Evolutionary conservation across 2,329 filamentous ascomycete species (phyloP), one percentile per base, ranked within the genome.

Genomic region (Aspergillus sp.): DNA sequence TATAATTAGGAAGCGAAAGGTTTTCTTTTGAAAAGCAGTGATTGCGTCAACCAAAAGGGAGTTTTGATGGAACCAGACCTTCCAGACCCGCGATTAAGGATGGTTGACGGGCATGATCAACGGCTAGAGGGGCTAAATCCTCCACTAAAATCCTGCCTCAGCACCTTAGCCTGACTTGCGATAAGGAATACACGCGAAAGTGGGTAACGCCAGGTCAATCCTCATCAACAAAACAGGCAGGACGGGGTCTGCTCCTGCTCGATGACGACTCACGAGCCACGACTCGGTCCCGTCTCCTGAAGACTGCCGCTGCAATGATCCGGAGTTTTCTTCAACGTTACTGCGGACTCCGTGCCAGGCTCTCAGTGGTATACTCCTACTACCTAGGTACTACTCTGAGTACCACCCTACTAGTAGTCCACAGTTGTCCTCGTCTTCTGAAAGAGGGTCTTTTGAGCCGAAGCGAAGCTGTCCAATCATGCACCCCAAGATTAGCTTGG

Each of bases 11-110:
- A 31, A 54, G n/a, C 25, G 8, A 43, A 28, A 56, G 31, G 57
- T 23, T 57, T 28, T 25, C 23, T 55, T 46, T 23, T 50, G 25
- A 41, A 15, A 41, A 15, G 34, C 34, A 41, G 52, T 49, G 61
- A 63, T 68, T 65, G 65, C 66, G 66, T 68, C 66, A 67, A 58
- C 55, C 3, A 58, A 7, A 43, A 50, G 34, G 45, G 30, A 49
- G 23, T 23, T 43, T 25, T 25, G 25, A 58, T 55, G 41, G 53
- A 41, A 30, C 23, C 30, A 28, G 51, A 48, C 47, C 52, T 31
- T 41, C 55, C 38, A 52, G 54, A 50, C 55, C 48, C 25, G 47
- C 46, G 48, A 28, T 46, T 51, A 47, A 58, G 34, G 41, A 41
- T 6, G 34, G 34, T 41, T 41, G 34, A 41, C 13, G 54, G 46